A percentile compares a stretch with the other conserved stretches of the same genome.
Evolutionary conservation across 305 asterid genomes (phyloP).

Genomic region (Rubia occidens): DNA sequence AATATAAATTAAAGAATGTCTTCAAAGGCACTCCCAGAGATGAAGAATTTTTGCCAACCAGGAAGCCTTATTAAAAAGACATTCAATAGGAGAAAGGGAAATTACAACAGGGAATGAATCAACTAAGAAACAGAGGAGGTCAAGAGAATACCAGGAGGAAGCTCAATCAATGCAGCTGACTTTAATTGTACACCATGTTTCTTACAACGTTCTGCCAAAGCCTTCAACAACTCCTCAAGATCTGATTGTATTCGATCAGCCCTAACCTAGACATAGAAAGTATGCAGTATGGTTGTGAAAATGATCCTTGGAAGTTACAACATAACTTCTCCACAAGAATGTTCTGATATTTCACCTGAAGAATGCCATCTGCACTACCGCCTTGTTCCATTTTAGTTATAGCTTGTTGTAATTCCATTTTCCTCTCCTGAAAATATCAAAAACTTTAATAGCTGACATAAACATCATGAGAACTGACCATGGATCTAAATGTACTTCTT

Average conservation of each 20-base stretch:
- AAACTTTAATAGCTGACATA: slow-evolving; percentile 22
- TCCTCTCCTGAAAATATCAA: slow-evolving; percentile 53
- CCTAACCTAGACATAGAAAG: slow-evolving; percentile 57
- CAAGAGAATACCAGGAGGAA: slow-evolving; percentile 62
- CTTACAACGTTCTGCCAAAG: slow-evolving; percentile 75
- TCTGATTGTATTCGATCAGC: slow-evolving; percentile 98
- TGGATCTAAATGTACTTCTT: background rate
- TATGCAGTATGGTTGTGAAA: slow-evolving; percentile 17
- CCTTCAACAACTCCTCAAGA: slow-evolving; percentile 89
- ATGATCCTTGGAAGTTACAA: slow-evolving; percentile 5
- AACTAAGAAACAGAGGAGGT: background rate
- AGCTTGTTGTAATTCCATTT: slow-evolving; percentile 87
- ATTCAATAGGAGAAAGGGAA: background rate
- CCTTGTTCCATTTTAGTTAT: slow-evolving; percentile 91
- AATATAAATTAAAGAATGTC: background rate
- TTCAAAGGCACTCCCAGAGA: background rate
- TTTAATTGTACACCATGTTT: slow-evolving; percentile 58
- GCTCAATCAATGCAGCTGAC: slow-evolving; percentile 74
- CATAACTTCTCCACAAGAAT: background rate
- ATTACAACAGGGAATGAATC: background rate
- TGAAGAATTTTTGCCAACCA: background rate
- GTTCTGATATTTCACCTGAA: slow-evolving; percentile 50
- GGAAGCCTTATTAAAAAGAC: background rate
- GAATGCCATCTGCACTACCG: slow-evolving; percentile 99
- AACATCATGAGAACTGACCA: background rate